Evolutionary conservation across 371 early-diverging fungal genomes (phyloP).

Genomic region (Cokeromyces recurvatus): DNA sequence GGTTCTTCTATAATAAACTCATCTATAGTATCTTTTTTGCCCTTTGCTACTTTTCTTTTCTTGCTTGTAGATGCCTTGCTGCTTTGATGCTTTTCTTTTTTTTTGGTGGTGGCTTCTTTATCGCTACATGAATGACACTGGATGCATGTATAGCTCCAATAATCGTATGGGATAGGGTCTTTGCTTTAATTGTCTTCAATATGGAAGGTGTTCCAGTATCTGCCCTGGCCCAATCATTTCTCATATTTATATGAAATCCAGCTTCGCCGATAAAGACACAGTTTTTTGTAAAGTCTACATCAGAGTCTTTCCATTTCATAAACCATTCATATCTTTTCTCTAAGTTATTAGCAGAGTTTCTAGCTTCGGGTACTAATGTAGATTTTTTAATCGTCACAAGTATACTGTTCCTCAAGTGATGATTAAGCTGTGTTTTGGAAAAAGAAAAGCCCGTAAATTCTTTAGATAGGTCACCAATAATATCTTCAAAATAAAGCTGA

Average conservation of each 20-base stretch:
- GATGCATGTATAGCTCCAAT: conserved; percentile 12
- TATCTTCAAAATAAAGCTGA: conserved; percentile 10
- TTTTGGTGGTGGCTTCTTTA: conserved; percentile 5
- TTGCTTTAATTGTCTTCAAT: background rate
- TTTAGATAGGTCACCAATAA: conserved; percentile 1
- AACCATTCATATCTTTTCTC: conserved; percentile 10
- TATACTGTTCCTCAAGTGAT: too few species aligned
- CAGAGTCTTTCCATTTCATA: conserved; percentile 10
- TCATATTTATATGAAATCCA: conserved; percentile 5
- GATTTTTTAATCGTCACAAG: conserved; percentile 2
- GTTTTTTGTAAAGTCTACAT: conserved; percentile 6
- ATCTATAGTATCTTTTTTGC: conserved; percentile 10
- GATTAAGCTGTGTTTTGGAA: conserved; percentile 5
- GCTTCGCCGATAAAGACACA: conserved; percentile 8
- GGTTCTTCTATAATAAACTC: conserved; percentile 11
- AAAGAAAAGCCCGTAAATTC: conserved; percentile 5
- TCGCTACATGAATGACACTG: conserved; percentile 6
- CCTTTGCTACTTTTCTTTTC: conserved; percentile 13
- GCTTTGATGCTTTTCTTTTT: conserved; percentile 9
- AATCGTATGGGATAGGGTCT: conserved; percentile 3
- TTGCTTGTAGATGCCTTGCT: too few species aligned
- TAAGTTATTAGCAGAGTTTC: conserved; percentile 5
- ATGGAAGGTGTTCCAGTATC: conserved; percentile 3
- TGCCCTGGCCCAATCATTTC: conserved; percentile 5
- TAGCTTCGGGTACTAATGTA: background rate